Evolutionary conservation across 306 rosid species (phyloP).

Genomic region (Purshia tridentata): DNA sequence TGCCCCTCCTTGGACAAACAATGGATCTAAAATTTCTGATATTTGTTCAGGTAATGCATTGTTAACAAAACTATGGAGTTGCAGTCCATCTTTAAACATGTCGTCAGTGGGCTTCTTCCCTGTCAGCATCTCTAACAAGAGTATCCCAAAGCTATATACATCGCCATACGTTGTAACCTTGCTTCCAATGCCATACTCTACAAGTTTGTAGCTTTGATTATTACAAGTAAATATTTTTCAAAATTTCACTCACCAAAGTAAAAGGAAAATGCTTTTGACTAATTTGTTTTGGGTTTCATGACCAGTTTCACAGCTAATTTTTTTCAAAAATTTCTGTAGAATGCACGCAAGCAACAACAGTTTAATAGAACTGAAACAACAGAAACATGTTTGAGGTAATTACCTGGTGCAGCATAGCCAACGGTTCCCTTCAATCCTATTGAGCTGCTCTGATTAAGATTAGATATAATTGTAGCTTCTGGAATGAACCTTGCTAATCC

Average conservation of each 20-base stretch:
- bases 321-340: not conserved
- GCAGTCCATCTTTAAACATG: constrained; percentile 20
- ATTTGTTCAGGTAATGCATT: constrained; percentile 2
- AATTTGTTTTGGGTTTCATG: no score
- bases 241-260: no score
- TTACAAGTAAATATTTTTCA: not conserved
- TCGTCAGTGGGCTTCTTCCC: constrained; percentile 10
- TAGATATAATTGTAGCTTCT: not conserved
- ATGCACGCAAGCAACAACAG: not conserved
- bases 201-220: not conserved
- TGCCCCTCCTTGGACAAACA: constrained; percentile 9
- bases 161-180: not conserved
- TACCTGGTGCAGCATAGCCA: constrained; percentile 27
- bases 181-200: constrained; percentile 4
- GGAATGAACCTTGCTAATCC: constrained; percentile 4
- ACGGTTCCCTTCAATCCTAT: constrained; percentile 18
- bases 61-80: constrained; percentile 11
- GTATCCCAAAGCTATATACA: not conserved
- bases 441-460: constrained; percentile 13
- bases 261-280: no score
- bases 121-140: constrained; percentile 1
- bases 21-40: constrained; percentile 13
- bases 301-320: no score
- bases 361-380: not conserved
- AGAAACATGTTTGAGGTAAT: not conserved